Evolutionary conservation across 179 eudicot species (phyloP).

Genomic region (Heliamphora ciliata): DNA sequence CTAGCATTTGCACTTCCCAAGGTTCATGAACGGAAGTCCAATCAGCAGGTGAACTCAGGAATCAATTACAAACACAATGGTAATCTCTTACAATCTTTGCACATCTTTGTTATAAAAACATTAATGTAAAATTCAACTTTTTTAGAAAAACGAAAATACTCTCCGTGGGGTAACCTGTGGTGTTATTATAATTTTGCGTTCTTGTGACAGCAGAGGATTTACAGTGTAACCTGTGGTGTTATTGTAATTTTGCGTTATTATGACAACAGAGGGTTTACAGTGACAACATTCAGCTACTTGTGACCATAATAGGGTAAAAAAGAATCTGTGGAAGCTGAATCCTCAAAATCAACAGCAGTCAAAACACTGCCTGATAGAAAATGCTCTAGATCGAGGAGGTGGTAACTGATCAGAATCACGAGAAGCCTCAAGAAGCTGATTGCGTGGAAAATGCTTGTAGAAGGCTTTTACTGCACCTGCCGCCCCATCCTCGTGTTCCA

Average conservation of each 20-base stretch:
- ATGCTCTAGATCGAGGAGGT: slow-evolving; percentile 22
- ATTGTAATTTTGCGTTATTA: not conserved
- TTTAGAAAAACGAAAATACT: too few relatives aligned
- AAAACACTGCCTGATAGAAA: slow-evolving; percentile 28
- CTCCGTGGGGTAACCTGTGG: not conserved
- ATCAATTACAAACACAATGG: too few relatives aligned
- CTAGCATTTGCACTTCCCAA: too few relatives aligned
- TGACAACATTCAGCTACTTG: not conserved
- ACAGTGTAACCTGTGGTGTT: not conserved
- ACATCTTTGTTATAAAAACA: too few relatives aligned
- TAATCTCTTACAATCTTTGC: too few relatives aligned
- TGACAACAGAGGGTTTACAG: not conserved
- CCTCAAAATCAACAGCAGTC: not conserved
- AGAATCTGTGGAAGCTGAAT: not conserved
- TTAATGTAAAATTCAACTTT: too few relatives aligned
- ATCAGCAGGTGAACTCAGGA: too few relatives aligned
- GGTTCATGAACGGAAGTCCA: too few relatives aligned
- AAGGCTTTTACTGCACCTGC: slow-evolving; percentile 76
- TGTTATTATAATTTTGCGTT: too few relatives aligned
- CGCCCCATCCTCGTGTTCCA: slow-evolving; percentile 72
- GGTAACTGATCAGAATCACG: slow-evolving; percentile 24
- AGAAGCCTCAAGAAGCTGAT: slow-evolving; percentile 22
- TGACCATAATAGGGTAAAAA: not conserved
- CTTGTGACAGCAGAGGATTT: not conserved
- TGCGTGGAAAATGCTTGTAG: slow-evolving; percentile 51